Percentiles rank a stretch among this genome's conserved stretches.
These are phyloP conservation scores for Mikania micrantha DNA, from an alignment of 129 eudicot species.

Conservation along the genomic window DNA sequence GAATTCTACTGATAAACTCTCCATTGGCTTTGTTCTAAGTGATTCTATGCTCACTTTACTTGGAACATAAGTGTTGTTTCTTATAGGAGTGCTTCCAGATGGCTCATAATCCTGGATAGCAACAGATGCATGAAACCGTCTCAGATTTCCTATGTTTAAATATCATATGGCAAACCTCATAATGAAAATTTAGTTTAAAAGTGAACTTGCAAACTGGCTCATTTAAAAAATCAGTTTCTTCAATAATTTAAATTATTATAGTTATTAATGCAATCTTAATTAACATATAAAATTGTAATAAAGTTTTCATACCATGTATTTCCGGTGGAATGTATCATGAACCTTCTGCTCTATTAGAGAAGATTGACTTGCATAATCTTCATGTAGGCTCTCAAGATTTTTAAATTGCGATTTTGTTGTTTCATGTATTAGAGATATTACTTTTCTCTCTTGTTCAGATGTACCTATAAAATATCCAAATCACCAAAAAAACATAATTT, in stretches of 20 bases:
- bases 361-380: slow-evolving; percentile 49
- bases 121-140: background rate
- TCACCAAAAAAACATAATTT: background rate
- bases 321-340: slow-evolving; percentile 54
- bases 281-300: background rate
- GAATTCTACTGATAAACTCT: slow-evolving; percentile 59
- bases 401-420: slow-evolving; percentile 45
- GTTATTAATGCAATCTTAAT: background rate
- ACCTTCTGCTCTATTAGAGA: slow-evolving; percentile 49
- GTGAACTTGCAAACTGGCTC: background rate
- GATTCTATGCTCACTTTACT: slow-evolving; percentile 61
- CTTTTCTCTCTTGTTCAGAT: slow-evolving; percentile 48
- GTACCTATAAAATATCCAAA: slow-evolving; percentile 29
- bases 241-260: background rate
- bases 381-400: slow-evolving; percentile 40
- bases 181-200: background rate
- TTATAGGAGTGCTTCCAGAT: slow-evolving; percentile 63
- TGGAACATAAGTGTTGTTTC: slow-evolving; percentile 55
- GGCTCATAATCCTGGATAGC: slow-evolving; percentile 66
- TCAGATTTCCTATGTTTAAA: too few species aligned
- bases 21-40: slow-evolving; percentile 68
- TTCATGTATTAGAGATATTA: slow-evolving; percentile 41
- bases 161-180: background rate
- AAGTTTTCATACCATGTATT: slow-evolving; percentile 48
- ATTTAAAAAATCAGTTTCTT: background rate